A percentile compares a stretch with the other conserved stretches of the same genome.
Conservation (phyloP, 2,329 filamentous ascomycete genomes). For the Calonectria naviculata region DNA sequence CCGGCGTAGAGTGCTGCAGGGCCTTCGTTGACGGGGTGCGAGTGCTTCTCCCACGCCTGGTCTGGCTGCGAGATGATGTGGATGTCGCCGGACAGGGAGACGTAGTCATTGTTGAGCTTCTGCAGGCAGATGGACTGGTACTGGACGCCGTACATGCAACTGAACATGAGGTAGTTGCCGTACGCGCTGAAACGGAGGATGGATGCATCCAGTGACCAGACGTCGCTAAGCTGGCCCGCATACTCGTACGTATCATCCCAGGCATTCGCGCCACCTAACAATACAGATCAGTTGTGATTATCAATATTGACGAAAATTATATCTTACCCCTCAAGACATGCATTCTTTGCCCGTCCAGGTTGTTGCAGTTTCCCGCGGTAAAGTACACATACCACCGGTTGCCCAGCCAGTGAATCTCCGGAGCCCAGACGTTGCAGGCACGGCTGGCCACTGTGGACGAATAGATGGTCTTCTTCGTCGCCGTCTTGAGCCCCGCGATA, state of each 20-base stretch:
- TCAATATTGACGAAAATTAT: neutral
- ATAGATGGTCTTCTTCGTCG: constrained; percentile 60
- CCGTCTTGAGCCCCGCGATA: constrained; percentile 62
- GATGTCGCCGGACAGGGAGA: constrained; percentile 53
- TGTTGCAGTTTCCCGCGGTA: constrained; percentile 56
- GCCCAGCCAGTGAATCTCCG: constrained; percentile 62
- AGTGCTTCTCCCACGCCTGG: constrained; percentile 59
- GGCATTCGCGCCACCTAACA: constrained; percentile 58
- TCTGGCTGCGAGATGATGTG: constrained; percentile 61
- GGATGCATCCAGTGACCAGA: constrained; percentile 64
- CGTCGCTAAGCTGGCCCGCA: constrained; percentile 54
- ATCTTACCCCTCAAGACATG: constrained; percentile 60
- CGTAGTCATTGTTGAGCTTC: constrained; percentile 51
- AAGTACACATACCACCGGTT: constrained; percentile 65
- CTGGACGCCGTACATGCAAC: constrained; percentile 56
- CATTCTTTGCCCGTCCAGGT: constrained; percentile 61
- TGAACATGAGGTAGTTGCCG: constrained; percentile 63
- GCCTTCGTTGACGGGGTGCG: constrained; percentile 64
- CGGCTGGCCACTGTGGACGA: constrained; percentile 56
- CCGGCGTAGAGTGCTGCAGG: constrained; percentile 62
- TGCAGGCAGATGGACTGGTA: constrained; percentile 51
- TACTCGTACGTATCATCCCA: constrained; percentile 61
- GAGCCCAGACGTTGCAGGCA: constrained; percentile 68
- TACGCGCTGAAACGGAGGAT: constrained; percentile 57
- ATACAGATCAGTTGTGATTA: neutral